Evolutionary conservation across 2,329 filamentous ascomycete species (phyloP).

Genomic region (Clonostachys chloroleuca): DNA sequence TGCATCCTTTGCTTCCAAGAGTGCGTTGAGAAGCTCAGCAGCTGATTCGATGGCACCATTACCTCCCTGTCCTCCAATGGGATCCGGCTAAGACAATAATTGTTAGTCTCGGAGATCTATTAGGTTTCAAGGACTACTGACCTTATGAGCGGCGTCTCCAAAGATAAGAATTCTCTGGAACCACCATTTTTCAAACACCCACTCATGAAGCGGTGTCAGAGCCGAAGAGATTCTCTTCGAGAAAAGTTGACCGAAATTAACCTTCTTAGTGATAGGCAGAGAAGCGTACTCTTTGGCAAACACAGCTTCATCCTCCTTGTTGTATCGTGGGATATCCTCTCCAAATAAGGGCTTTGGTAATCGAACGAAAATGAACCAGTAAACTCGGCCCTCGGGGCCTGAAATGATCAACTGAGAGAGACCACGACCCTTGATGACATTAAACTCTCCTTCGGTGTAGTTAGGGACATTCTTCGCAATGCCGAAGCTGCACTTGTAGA

Average conservation of each 20-base stretch:
- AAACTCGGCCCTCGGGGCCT: background rate
- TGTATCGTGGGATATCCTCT: background rate
- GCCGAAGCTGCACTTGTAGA: conserved; percentile 28
- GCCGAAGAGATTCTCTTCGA: conserved; percentile 13
- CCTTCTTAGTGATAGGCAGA: conserved; percentile 11
- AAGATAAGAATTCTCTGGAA: conserved; percentile 19
- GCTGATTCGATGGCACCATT: conserved; percentile 14
- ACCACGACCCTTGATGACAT: background rate
- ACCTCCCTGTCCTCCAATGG: conserved; percentile 14
- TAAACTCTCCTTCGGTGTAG: background rate
- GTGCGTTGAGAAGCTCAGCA: background rate
- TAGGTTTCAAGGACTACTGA: background rate
- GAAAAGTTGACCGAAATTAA: conserved; percentile 19
- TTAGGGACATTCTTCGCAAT: conserved; percentile 20
- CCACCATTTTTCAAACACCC: conserved; percentile 22
- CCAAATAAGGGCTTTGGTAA: background rate
- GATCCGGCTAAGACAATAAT: conserved; percentile 8
- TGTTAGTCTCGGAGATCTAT: background rate
- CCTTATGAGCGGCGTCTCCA: conserved; percentile 25
- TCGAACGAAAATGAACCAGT: background rate
- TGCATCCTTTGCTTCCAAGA: conserved; percentile 2
- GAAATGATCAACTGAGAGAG: background rate
- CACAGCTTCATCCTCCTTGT: conserved; percentile 1
- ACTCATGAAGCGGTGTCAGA: conserved; percentile 22
- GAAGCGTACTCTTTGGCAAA: conserved; percentile 13